Conservation (phyloP, 768 basidiomycete genomes). For the Grammothele lineata region DNA sequence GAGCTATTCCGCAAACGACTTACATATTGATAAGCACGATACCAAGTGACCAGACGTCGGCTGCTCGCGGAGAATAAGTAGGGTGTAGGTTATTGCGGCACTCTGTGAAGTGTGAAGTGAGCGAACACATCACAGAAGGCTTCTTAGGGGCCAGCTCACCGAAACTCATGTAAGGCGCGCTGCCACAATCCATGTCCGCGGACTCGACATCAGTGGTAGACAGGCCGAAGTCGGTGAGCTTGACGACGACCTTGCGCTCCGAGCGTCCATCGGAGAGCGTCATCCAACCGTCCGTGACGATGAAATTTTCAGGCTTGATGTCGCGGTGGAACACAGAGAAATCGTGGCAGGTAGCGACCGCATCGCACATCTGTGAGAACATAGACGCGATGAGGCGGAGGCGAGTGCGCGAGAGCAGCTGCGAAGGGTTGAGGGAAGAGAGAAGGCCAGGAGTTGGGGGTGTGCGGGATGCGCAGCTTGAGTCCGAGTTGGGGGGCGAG, state of each 20-base stretch:
- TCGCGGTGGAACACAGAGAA: constrained; percentile 92
- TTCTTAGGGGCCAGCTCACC: constrained; percentile 52
- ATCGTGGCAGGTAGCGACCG: constrained; percentile 91
- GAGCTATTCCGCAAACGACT: constrained; percentile 24
- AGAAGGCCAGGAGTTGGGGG: constrained; percentile 94
- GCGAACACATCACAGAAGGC: neutral
- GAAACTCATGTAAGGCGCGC: constrained; percentile 98
- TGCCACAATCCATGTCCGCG: constrained; percentile 97
- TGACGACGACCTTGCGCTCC: constrained; percentile 90
- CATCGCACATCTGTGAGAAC: constrained; percentile 99
- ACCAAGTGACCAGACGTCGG: constrained; percentile 98
- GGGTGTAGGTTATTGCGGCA: constrained; percentile 97
- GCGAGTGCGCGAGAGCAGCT: constrained; percentile 82
- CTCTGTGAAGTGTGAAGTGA: constrained; percentile 61
- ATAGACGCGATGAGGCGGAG: constrained; percentile 93
- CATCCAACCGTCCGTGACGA: constrained; percentile 79
- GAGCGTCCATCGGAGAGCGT: constrained; percentile 49
- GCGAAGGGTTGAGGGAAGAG: constrained; percentile 71
- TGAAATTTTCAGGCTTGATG: constrained; percentile 99
- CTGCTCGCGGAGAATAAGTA: constrained; percentile 89
- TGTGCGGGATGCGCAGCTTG: constrained; percentile 47
- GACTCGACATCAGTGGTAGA: constrained; percentile 87
- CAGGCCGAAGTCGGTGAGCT: constrained; percentile 94
- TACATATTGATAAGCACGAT: constrained; percentile 99
- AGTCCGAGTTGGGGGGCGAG: constrained; percentile 17